A percentile compares a stretch with the other conserved stretches of the same genome.
phyloP scores from a whole-genome alignment of 164 flowering plant species.

The Nymphaea thermarum region DNA sequence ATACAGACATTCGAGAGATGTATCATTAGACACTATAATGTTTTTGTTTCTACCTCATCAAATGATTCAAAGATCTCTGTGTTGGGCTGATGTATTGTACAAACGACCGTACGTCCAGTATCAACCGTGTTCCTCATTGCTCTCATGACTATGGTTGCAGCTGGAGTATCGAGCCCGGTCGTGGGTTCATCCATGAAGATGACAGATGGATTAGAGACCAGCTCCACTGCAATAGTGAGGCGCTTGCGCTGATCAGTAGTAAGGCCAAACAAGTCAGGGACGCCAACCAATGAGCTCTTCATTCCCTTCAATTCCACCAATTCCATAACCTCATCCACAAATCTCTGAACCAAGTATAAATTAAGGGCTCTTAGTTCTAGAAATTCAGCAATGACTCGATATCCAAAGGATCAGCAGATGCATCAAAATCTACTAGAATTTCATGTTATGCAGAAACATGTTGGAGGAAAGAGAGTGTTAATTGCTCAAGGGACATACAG shows the following conservation, averaged over 20 bases:
- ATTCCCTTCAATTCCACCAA: slow-evolving; percentile 69
- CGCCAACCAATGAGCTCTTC: slow-evolving; percentile 80
- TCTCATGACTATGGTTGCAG: slow-evolving; percentile 97
- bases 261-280: slow-evolving; percentile 79
- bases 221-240: slow-evolving; percentile 91
- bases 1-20: not conserved
- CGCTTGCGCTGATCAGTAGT: slow-evolving; percentile 94
- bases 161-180: slow-evolving; percentile 94
- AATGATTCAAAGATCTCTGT: slow-evolving; percentile 95
- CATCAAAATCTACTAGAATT: no score
- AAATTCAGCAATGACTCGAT: no score
- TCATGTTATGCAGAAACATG: not conserved
- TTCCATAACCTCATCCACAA: slow-evolving; percentile 87
- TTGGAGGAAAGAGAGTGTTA: not conserved
- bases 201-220: slow-evolving; percentile 93
- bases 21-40: not conserved
- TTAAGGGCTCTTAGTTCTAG: no score
- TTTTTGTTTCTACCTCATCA: slow-evolving; percentile 48
- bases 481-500: not conserved
- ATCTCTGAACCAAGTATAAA: slow-evolving; percentile 26
- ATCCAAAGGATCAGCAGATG: no score
- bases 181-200: slow-evolving; percentile 99
- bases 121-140: slow-evolving; percentile 92
- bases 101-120: slow-evolving; percentile 90
- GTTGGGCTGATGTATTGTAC: slow-evolving; percentile 98